Evolutionary conservation across 352 stramenopile species (phyloP), one percentile per base, ranked within the genome.

Genomic region (Aphanomyces invadans): DNA sequence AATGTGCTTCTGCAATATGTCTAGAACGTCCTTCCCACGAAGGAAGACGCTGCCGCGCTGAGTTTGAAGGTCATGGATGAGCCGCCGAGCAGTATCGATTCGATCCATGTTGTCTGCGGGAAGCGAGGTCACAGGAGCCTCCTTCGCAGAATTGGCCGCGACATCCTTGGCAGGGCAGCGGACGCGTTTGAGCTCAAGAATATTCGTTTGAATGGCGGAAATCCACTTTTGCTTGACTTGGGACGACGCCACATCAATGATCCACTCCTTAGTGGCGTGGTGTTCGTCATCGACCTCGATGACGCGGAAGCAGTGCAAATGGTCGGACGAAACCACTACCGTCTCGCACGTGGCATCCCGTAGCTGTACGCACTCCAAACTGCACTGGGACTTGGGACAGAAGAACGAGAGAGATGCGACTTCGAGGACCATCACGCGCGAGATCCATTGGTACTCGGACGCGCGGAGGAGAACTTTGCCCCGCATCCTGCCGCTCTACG

Each of bases 181-280:
- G 3, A 26, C n/a, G 23, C 48, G 48, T 31, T 67, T 67, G 17
- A 67, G 2, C 28, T 57, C 48, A 9, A 67, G 33, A 28, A 67
- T 67, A 17, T 23, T 67, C 17, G 60, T 67, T 33, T 67, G 60
- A 31, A 67, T 33, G 28, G 60, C 48, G 15, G 60, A 67, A 55
- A 87, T 76, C 78, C 78, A 87, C 70, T 85, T 72, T 36, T 83
- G 77, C 33, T 81, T 81, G 53, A 74, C 74, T 11, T 77, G 75
- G 49, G 70, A 74, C 9, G 71, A 73, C 2, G 59, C 64, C 15
- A 70, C 70, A 60, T 87, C 79, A 26, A 87, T 61, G 3, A 87
- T 60, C 45, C 78, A 79, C 68, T 85, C 73, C 15, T 70, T 69
- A 5, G 69, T 74, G 0, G 71, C 75, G 17, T 57, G 32, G 23